Conservation (phyloP, 2,329 filamentous ascomycete species). For the Botryotinia narcissicola region DNA sequence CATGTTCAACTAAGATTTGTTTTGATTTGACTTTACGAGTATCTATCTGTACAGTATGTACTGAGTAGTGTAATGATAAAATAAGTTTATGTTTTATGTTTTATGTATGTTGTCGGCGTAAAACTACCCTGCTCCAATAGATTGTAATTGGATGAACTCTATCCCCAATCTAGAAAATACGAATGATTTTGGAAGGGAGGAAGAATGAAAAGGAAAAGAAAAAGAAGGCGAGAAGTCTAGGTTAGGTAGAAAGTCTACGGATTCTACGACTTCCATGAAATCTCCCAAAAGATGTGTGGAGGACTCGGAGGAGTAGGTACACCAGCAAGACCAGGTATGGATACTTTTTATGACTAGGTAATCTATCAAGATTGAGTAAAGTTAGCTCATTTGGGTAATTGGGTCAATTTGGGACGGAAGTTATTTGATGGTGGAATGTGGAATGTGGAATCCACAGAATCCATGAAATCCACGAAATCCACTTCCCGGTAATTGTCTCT, state of each 20-base stretch:
- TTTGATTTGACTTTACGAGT: not conserved
- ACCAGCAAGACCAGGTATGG: not conserved
- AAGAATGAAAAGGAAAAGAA: not conserved
- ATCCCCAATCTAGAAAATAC: no score
- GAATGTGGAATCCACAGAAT: no score
- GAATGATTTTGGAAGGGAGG: not conserved
- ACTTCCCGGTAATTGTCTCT: slow-evolving; percentile 9
- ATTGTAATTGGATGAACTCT: not conserved
- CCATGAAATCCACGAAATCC: not conserved
- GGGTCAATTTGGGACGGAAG: not conserved
- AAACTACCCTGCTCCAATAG: not conserved
- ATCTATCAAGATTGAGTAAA: not conserved
- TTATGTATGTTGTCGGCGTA: not conserved
- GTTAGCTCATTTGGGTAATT: no score
- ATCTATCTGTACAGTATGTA: no score
- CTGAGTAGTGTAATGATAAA: not conserved
- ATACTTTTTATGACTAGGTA: not conserved
- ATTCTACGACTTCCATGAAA: not conserved
- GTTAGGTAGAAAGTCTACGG: not conserved
- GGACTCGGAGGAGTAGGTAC: not conserved
- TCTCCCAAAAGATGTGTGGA: not conserved
- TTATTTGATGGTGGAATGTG: not conserved
- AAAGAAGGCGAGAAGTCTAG: not conserved
- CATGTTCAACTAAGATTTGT: not conserved
- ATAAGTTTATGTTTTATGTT: not conserved